Evolutionary conservation across 2,329 filamentous ascomycete genomes (phyloP).

Genomic region (Bipolaris cookei): DNA sequence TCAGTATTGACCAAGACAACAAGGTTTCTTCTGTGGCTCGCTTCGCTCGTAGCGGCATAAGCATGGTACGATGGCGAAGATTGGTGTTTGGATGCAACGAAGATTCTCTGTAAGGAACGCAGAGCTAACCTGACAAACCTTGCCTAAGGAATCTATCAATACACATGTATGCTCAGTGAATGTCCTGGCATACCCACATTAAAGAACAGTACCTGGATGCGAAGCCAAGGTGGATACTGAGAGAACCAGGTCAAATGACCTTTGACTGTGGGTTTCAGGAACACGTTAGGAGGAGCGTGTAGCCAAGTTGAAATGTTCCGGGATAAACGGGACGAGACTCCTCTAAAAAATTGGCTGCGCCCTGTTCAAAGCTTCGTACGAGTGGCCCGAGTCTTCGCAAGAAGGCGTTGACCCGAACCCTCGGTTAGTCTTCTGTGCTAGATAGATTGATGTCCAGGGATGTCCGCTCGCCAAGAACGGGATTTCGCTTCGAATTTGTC

Average conservation of each 20-base stretch:
- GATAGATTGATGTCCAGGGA: constrained; percentile 17
- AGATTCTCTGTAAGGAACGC: background rate
- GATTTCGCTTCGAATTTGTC: constrained; percentile 10
- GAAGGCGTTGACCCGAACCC: constrained; percentile 30
- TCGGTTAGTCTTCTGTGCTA: constrained; percentile 22
- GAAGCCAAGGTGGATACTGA: constrained; percentile 3
- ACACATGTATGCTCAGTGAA: background rate
- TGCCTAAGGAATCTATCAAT: background rate
- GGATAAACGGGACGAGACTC: constrained; percentile 46
- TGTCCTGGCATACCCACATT: background rate
- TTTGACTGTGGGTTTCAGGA: constrained; percentile 20
- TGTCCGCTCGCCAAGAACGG: constrained; percentile 12
- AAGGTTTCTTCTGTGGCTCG: constrained; percentile 9
- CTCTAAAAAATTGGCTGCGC: constrained; percentile 29
- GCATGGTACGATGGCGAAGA: background rate
- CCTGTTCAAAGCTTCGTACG: constrained; percentile 27
- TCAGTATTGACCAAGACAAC: background rate
- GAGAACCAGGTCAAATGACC: constrained; percentile 4
- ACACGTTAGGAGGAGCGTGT: constrained; percentile 12
- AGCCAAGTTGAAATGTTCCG: constrained; percentile 29
- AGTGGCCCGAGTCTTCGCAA: constrained; percentile 27
- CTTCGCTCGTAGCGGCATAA: constrained; percentile 2
- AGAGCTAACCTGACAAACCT: background rate
- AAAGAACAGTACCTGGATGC: background rate
- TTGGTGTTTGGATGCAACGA: background rate